phyloP scores from a whole-genome alignment of 805 yeast genomes.

The Teunomyces pallodes region DNA sequence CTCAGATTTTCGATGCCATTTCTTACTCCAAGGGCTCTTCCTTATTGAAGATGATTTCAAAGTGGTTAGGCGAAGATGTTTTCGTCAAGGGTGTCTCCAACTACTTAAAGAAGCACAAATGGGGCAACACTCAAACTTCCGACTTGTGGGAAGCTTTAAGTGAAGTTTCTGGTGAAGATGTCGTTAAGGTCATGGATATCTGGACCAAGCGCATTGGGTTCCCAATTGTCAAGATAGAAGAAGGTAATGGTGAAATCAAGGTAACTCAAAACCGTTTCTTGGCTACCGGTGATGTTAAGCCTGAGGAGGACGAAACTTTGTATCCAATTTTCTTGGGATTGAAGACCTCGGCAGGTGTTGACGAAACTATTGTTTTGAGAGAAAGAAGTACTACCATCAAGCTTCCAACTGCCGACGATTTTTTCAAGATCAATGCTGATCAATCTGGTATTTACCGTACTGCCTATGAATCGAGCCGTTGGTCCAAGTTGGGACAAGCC shows the following conservation, averaged over 20 bases:
- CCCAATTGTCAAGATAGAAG: slow-evolving; percentile 69
- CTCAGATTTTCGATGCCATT: slow-evolving; percentile 82
- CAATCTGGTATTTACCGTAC: slow-evolving; percentile 77
- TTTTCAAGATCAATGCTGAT: slow-evolving; percentile 70
- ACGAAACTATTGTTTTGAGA: slow-evolving; percentile 56
- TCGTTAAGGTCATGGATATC: slow-evolving; percentile 67
- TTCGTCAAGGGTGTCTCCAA: slow-evolving; percentile 78
- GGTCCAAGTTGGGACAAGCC: slow-evolving; percentile 63
- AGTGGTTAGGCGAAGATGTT: slow-evolving; percentile 74
- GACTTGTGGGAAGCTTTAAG: slow-evolving; percentile 76
- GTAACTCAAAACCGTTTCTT: slow-evolving; percentile 73
- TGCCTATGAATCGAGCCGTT: slow-evolving; percentile 64
- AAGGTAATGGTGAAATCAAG: slow-evolving; percentile 46
- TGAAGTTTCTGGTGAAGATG: slow-evolving; percentile 70
- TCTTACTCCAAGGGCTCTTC: slow-evolving; percentile 83
- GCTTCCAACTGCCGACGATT: slow-evolving; percentile 40
- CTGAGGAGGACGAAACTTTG: slow-evolving; percentile 66
- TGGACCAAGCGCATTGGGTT: slow-evolving; percentile 82
- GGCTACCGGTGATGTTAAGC: slow-evolving; percentile 72
- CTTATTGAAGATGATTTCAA: slow-evolving; percentile 72
- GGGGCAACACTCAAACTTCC: slow-evolving; percentile 73
- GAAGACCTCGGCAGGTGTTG: slow-evolving; percentile 56
- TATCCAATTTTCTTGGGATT: slow-evolving; percentile 73
- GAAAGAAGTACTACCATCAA: slow-evolving; percentile 40
- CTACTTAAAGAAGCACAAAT: slow-evolving; percentile 71